Evolutionary conservation across 2,329 filamentous ascomycete species (phyloP).

Genomic region (Alternaria incomplexa): DNA sequence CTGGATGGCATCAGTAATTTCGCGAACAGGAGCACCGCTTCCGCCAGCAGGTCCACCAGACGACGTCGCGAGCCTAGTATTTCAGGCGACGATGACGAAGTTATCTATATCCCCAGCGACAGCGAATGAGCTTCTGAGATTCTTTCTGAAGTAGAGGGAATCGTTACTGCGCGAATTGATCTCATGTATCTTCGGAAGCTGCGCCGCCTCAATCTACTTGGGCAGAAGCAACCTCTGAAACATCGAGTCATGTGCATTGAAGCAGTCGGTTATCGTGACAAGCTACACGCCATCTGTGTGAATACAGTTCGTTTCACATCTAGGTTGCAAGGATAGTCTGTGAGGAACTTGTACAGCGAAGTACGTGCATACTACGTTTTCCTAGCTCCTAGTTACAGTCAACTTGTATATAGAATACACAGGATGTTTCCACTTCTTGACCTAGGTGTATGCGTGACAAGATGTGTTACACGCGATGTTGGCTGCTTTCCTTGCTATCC

Average conservation of each 20-base stretch:
- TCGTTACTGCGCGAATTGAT: not conserved
- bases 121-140: not conserved
- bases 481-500: not conserved
- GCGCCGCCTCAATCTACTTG: not conserved
- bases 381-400: no score
- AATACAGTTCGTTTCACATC: not conserved
- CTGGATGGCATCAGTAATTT: not conserved
- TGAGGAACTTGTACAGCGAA: not conserved
- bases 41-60: rapidly evolving
- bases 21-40: not conserved
- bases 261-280: not conserved
- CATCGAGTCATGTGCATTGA: not conserved
- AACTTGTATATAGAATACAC: not conserved
- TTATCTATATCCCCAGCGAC: not conserved
- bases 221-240: not conserved
- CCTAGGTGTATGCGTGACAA: not conserved
- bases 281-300: not conserved
- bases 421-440: not conserved
- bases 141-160: not conserved
- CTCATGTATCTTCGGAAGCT: not conserved
- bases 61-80: not conserved
- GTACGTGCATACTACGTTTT: not conserved
- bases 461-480: not conserved
- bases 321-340: not conserved
- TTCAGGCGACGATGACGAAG: not conserved